Percentiles rank a stretch among this genome's conserved stretches.
Evolutionary conservation across 2,329 filamentous ascomycete species (phyloP).

Genomic region (Neodidymelliopsis sp.): DNA sequence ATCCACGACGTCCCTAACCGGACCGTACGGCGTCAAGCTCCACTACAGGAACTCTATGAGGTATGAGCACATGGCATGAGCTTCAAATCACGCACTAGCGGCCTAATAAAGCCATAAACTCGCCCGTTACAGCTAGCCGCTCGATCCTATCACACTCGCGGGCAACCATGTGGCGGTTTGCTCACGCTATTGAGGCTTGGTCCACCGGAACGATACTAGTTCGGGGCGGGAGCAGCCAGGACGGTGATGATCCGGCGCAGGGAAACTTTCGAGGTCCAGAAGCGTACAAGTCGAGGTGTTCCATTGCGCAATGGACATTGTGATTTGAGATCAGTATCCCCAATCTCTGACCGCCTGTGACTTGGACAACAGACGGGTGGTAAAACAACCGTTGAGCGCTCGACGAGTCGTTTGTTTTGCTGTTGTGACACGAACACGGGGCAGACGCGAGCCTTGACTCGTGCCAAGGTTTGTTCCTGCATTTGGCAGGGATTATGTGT

Average conservation of each 20-base stretch:
- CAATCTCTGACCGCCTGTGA: not conserved
- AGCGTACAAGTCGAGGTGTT: not conserved
- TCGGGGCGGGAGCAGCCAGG: conserved; percentile 18
- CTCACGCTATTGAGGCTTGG: conserved; percentile 19
- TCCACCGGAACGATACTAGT: conserved; percentile 9
- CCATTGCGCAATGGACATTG: not conserved
- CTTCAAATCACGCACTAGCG: conserved; percentile 29
- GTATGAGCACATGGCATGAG: conserved; percentile 27
- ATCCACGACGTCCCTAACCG: conserved; percentile 6
- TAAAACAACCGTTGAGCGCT: not conserved
- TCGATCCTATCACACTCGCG: conserved; percentile 10
- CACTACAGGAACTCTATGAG: conserved; percentile 14
- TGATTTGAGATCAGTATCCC: not conserved
- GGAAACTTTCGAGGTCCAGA: not conserved
- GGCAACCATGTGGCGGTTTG: conserved; percentile 4
- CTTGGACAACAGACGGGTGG: not conserved
- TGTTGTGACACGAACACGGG: conserved; percentile 6
- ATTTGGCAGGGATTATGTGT: conserved; percentile 8
- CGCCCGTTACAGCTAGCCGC: conserved; percentile 18
- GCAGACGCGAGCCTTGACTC: conserved; percentile 10
- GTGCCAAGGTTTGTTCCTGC: conserved; percentile 13
- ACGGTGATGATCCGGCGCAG: conserved; percentile 2
- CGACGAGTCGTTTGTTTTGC: conserved; percentile 8
- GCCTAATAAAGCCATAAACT: conserved; percentile 14
- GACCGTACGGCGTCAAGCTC: conserved; percentile 13